Evolutionary conservation across 2,329 filamentous ascomycete genomes (phyloP), one percentile per base, ranked within the genome.

Genomic region (Hymenoscyphus linearis): DNA sequence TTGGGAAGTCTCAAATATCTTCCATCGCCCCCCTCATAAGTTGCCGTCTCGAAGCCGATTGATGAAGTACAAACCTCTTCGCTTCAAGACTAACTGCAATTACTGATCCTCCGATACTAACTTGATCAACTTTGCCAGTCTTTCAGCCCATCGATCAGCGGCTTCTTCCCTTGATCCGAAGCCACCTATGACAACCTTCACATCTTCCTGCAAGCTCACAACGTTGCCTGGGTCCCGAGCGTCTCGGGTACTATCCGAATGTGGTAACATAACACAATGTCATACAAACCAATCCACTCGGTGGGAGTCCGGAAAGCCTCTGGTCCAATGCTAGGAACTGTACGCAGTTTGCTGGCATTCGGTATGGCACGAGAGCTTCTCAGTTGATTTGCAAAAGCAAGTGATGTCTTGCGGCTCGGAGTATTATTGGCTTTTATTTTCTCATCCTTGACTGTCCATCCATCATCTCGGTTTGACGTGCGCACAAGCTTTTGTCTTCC

Each of bases 241-340:
- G 59, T 61, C 63, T 12, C 53, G 50, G 52, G 52, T 53, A 4
- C 55, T 59, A 57, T 66, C 65, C 22, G 47, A 55, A 35, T 67
- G 60, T 67, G 60, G 54, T 68, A 69, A 25, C 55, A 60, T 52
- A 70, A 16, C 34, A 69, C 63, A 47, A 58, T 59, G 56, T 68
- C 65, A 50, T 63, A 70, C 36, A 68, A 59, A 10, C 60, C 62
- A 31, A 65, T 70, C 2, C 55, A 60, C 54, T 68, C 55, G 37
- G 65, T 62, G 56, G 67, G 67, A 3, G 59, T 27, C 55, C 62
- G 59, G 13, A 69, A 67, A 14, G 60, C 40, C 14, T 62, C 34
- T 31, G 67, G 70, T n/a, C 68, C 68, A 27, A 72, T 65, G 22
- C 59, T 67, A 53, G 68, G 56, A 14, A 70, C 47, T 16, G 57